These are phyloP conservation scores for Vicia villosa DNA, from an alignment of 306 rosid genomes.

Conservation along the genomic window DNA sequence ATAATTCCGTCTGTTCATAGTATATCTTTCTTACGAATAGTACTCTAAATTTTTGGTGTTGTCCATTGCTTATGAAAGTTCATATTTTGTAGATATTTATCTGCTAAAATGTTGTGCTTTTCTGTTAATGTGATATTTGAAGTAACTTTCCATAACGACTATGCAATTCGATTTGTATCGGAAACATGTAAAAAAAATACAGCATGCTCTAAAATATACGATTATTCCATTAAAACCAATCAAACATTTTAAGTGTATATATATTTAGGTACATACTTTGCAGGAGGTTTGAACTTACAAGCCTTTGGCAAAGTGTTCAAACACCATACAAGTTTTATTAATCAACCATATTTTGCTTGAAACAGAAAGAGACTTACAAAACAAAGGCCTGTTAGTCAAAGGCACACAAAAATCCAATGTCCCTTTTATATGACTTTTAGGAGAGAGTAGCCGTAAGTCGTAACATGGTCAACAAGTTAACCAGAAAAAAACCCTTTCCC, in stretches of 20 bases:
- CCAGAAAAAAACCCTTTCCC: conserved; percentile 55
- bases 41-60: conserved; percentile 29
- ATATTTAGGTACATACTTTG: conserved; percentile 9
- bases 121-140: not conserved
- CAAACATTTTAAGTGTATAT: conserved; percentile 22
- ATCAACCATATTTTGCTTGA: conserved; percentile 18
- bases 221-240: conserved; percentile 32
- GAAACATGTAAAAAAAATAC: not conserved
- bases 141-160: not conserved
- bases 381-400: conserved; percentile 39
- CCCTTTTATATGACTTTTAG: conserved; percentile 29
- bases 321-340: conserved; percentile 17
- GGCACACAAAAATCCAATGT: conserved; percentile 42
- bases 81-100: not conserved
- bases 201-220: not conserved
- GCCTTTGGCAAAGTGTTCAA: conserved; percentile 17
- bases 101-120: not conserved
- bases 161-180: not conserved
- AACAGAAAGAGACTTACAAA: conserved; percentile 30
- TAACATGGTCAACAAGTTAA: conserved; percentile 55
- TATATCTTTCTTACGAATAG: conserved; percentile 14
- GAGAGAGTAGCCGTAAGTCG: conserved; percentile 34
- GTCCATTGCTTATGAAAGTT: conserved; percentile 1
- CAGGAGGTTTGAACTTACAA: conserved; percentile 27
- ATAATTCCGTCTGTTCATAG: conserved; percentile 36